Evolutionary conservation across 257 asterid species (phyloP).

Genomic region (Avicennia marina): DNA sequence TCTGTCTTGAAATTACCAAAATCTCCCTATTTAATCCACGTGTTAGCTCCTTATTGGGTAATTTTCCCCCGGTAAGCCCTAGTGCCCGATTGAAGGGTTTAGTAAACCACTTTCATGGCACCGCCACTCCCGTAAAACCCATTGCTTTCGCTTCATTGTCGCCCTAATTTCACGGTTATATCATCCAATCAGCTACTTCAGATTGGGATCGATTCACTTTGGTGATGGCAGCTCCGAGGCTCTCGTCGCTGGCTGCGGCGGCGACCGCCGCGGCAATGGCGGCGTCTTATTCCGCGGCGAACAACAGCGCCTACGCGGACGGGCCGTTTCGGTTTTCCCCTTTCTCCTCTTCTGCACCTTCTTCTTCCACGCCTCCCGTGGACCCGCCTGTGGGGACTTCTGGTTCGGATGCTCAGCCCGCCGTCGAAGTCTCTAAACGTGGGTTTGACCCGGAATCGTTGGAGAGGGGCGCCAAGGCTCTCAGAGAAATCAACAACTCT

Average conservation of each 20-base stretch:
- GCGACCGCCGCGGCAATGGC: constrained; percentile 41
- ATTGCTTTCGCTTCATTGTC: too few relatives aligned
- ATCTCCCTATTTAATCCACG: too few relatives aligned
- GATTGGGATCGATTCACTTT: too few relatives aligned
- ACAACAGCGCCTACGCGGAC: constrained; percentile 41
- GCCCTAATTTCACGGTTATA: too few relatives aligned
- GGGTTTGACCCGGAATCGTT: constrained; percentile 75
- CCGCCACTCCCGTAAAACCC: too few relatives aligned
- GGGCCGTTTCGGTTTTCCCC: constrained; percentile 47
- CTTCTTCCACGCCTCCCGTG: constrained; percentile 30
- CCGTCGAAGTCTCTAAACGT: constrained; percentile 53
- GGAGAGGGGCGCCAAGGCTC: constrained; percentile 83
- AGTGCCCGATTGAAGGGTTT: too few relatives aligned
- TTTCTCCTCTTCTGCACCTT: constrained; percentile 43
- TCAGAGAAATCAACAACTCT: constrained; percentile 74
- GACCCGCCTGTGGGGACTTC: constrained; percentile 27
- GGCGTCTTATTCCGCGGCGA: constrained; percentile 33
- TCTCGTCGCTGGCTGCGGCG: constrained; percentile 43
- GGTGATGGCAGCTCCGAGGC: constrained; percentile 41
- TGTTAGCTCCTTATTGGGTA: too few relatives aligned
- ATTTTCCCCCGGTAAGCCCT: too few relatives aligned
- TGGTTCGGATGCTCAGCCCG: constrained; percentile 42
- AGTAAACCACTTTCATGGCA: too few relatives aligned
- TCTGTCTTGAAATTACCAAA: too few relatives aligned
- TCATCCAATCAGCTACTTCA: too few relatives aligned